These are phyloP conservation scores for Aspergillus sp. DNA, from an alignment of 2,329 filamentous ascomycete species.

Conservation along the genomic window DNA sequence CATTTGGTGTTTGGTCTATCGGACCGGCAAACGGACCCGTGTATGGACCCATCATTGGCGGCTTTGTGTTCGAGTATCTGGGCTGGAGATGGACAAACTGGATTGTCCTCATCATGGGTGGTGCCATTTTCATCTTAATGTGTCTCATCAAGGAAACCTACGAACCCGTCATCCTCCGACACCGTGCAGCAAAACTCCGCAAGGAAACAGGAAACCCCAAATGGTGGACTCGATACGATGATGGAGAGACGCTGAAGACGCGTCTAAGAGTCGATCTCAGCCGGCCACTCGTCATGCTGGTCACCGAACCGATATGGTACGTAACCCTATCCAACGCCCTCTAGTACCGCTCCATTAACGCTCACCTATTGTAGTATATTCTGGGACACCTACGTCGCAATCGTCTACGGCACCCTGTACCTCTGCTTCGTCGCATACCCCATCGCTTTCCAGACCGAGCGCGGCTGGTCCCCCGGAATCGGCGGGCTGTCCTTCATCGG, in stretches of 20 bases:
- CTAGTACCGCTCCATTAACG: background rate
- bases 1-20: background rate
- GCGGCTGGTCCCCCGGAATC: background rate
- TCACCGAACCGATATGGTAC: background rate
- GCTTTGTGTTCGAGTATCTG: background rate
- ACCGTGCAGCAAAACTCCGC: constrained; percentile 31
- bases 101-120: constrained; percentile 34
- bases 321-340: background rate
- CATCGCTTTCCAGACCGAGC: background rate
- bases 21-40: background rate
- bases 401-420: background rate
- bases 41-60: background rate
- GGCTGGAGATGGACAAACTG: constrained; percentile 15
- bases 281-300: background rate
- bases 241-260: background rate
- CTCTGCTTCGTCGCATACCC: background rate
- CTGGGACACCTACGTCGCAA: constrained; percentile 59
- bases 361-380: background rate
- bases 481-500: background rate
- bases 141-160: constrained; percentile 38
- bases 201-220: constrained; percentile 33
- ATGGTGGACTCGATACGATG: background rate
- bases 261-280: background rate
- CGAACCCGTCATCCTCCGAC: constrained; percentile 33
- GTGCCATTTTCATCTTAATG: constrained; percentile 24